These are phyloP conservation scores for Plantago rigida DNA, from an alignment of 305 asterid species.

Conservation along the genomic window DNA sequence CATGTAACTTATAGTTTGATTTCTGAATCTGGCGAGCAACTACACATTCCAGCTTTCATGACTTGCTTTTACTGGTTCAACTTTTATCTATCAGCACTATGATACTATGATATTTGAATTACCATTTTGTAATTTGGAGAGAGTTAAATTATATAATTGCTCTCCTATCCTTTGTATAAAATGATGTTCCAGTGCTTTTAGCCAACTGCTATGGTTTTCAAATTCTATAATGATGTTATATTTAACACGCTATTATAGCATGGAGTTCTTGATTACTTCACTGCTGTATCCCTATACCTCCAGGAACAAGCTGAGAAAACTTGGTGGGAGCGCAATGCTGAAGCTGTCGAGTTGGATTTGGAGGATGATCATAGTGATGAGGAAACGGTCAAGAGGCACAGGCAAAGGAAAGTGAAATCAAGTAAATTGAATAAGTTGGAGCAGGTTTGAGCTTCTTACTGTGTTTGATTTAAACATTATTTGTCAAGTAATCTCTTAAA, in stretches of 20 bases:
- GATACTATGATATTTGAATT: too few species aligned
- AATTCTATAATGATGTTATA: conserved; percentile 8
- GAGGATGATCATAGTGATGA: conserved; percentile 87
- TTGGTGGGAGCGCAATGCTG: conserved; percentile 84
- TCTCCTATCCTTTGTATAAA: not conserved
- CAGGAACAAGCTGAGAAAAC: conserved; percentile 79
- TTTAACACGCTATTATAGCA: conserved; percentile 13
- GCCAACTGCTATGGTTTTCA: conserved; percentile 13
- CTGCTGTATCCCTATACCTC: conserved; percentile 13
- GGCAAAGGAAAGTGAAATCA: conserved; percentile 56
- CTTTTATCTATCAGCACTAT: not conserved
- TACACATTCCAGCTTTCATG: not conserved
- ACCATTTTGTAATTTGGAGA: not conserved
- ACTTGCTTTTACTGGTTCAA: not conserved
- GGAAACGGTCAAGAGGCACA: conserved; percentile 61
- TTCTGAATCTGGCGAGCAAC: not conserved
- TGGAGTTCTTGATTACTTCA: conserved; percentile 18
- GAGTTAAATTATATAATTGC: not conserved
- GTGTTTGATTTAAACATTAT: not conserved
- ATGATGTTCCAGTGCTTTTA: not conserved
- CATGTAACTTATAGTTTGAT: not conserved
- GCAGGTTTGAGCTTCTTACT: conserved; percentile 43
- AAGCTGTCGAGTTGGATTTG: conserved; percentile 61
- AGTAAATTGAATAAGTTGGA: conserved; percentile 62
- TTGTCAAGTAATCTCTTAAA: not conserved